These are phyloP conservation scores for Gentiana macrophylla DNA, from an alignment of 257 asterid genomes.

Conservation along the genomic window DNA sequence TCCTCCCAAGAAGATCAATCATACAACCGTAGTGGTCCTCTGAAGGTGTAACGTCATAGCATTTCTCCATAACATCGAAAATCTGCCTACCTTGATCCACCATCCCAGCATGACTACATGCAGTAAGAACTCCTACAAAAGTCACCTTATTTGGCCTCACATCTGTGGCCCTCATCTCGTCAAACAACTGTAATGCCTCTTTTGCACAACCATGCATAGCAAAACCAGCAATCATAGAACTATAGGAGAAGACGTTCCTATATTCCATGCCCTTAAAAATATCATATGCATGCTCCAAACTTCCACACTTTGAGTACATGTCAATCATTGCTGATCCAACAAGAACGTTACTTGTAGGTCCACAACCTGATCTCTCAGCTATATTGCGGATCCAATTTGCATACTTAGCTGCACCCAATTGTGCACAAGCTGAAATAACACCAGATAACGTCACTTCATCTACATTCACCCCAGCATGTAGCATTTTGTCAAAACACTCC, in stretches of 20 bases:
- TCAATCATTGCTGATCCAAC: constrained; percentile 79
- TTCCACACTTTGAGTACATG: constrained; percentile 87
- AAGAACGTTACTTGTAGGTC: constrained; percentile 30
- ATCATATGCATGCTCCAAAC: constrained; percentile 41
- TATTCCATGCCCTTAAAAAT: constrained; percentile 35
- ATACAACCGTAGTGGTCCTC: constrained; percentile 60
- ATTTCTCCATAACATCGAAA: constrained; percentile 49
- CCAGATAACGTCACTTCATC: constrained; percentile 63
- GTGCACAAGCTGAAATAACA: constrained; percentile 75
- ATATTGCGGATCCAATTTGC: constrained; percentile 51
- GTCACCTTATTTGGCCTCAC: constrained; percentile 64
- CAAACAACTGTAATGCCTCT: constrained; percentile 50
- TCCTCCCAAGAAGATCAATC: constrained; percentile 66
- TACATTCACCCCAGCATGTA: constrained; percentile 36
- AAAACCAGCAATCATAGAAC: constrained; percentile 62
- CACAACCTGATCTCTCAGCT: constrained; percentile 43
- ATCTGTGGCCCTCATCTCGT: constrained; percentile 51
- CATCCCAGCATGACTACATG: constrained; percentile 79
- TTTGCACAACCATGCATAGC: constrained; percentile 62
- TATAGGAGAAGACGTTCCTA: constrained; percentile 57
- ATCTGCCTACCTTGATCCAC: constrained; percentile 38
- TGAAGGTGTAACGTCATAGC: constrained; percentile 30
- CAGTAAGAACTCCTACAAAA: constrained; percentile 59
- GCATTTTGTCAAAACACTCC: constrained; percentile 60
- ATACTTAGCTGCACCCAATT: constrained; percentile 43